Conservation (phyloP, 352 stramenopile species). For the Pythium utonaiense region DNA sequence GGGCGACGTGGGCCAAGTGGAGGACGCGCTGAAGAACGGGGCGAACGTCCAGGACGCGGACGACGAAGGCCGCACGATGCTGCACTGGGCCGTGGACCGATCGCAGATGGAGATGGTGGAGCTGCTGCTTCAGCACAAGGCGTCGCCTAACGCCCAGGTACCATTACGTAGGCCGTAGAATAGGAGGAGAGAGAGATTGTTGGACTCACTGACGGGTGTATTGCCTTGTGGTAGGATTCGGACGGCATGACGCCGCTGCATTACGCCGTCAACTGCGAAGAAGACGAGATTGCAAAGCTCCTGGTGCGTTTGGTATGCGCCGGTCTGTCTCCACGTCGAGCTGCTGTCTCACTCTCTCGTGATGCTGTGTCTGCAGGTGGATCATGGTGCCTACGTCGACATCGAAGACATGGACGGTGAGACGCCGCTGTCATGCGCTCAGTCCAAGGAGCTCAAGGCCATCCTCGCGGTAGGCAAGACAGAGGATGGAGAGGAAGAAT, state of each 20-base stretch:
- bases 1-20: slow-evolving; percentile 51
- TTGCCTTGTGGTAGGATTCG: slow-evolving; percentile 34
- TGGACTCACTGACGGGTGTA: background rate
- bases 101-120: slow-evolving; percentile 48
- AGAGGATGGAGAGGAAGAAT: background rate
- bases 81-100: slow-evolving; percentile 78
- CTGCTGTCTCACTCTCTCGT: slow-evolving; percentile 4
- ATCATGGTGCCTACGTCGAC: slow-evolving; percentile 52
- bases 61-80: slow-evolving; percentile 72
- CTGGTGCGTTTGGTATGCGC: slow-evolving; percentile 33
- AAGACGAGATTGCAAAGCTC: slow-evolving; percentile 59
- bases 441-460: slow-evolving; percentile 34
- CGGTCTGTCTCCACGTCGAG: background rate
- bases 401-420: slow-evolving; percentile 69
- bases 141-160: slow-evolving; percentile 61
- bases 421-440: slow-evolving; percentile 45
- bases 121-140: slow-evolving; percentile 47
- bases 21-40: slow-evolving; percentile 34
- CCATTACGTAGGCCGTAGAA: background rate
- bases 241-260: slow-evolving; percentile 82
- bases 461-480: slow-evolving; percentile 35
- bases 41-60: slow-evolving; percentile 55
- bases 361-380: slow-evolving; percentile 30
- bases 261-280: slow-evolving; percentile 71
- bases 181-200: background rate